Percentiles rank a stretch among this genome's conserved stretches.
Conservation (phyloP, 129 eudicot genomes). For the Centrapalus pauciflorus region DNA sequence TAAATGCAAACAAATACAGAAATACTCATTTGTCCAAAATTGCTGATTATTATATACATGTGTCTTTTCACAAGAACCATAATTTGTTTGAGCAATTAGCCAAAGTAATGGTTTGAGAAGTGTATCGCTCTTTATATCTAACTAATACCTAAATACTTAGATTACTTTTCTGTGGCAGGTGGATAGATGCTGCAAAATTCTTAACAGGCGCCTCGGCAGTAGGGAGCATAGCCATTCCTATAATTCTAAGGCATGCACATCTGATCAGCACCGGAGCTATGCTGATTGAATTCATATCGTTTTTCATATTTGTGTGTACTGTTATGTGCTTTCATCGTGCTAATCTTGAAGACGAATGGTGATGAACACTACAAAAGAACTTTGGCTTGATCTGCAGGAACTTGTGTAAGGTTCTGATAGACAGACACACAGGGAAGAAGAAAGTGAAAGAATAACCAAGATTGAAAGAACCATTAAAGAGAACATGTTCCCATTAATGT, state of each 20-base stretch:
- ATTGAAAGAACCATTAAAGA: neutral
- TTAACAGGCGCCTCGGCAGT: slow-evolving; percentile 95
- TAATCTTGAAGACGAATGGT: slow-evolving; percentile 96
- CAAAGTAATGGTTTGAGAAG: neutral
- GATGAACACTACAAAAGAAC: slow-evolving; percentile 5
- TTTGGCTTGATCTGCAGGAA: neutral
- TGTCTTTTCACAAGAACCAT: neutral
- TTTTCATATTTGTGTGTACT: slow-evolving; percentile 87
- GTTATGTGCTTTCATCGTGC: slow-evolving; percentile 96
- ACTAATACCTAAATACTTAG: too few relatives aligned
- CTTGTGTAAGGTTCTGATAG: neutral
- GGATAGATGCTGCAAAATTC: slow-evolving; percentile 94
- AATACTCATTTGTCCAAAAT: neutral
- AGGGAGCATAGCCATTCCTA: slow-evolving; percentile 94
- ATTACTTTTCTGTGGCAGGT: slow-evolving; percentile 50
- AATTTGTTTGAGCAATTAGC: neutral
- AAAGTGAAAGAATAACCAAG: slow-evolving; percentile 9
- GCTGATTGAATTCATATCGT: slow-evolving; percentile 81
- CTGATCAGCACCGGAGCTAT: slow-evolving; percentile 85
- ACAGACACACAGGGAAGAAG: slow-evolving; percentile 14
- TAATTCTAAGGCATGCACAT: slow-evolving; percentile 80
- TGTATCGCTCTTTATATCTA: too few relatives aligned
- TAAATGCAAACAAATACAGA: neutral
- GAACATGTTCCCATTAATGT: slow-evolving; percentile 19
- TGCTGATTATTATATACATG: neutral